Evolutionary conservation across 768 basidiomycete genomes (phyloP).

Genomic region (Boletus tomentosulus): DNA sequence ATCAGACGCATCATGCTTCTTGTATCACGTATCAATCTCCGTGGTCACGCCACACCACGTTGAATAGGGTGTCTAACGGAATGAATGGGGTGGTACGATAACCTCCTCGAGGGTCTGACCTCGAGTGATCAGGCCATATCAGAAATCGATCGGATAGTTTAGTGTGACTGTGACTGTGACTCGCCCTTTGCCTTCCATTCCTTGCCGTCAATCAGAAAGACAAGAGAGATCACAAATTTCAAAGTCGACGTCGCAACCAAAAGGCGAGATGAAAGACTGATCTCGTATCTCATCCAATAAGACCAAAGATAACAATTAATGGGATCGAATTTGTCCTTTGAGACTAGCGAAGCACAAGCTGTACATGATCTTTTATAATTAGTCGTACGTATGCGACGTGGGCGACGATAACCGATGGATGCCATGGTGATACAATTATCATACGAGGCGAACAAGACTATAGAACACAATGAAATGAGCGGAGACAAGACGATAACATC

Average conservation of each 20-base stretch:
- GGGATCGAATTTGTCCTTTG: background rate
- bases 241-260: background rate
- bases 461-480: background rate
- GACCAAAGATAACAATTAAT: background rate
- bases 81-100: background rate
- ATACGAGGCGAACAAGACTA: background rate
- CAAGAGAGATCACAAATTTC: too few relatives aligned
- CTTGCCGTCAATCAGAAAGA: background rate
- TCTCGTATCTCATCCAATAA: background rate
- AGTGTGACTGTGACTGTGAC: background rate
- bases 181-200: background rate
- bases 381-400: background rate
- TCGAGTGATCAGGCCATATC: too few relatives aligned
- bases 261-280: background rate
- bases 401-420: conserved; percentile 9
- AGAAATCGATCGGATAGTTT: background rate
- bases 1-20: too few relatives aligned
- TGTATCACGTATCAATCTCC: background rate
- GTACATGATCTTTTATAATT: background rate
- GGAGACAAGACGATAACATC: background rate
- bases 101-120: background rate
- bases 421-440: conserved; percentile 14
- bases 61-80: background rate
- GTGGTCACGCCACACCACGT: background rate
- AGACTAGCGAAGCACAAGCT: background rate